Evolutionary conservation across 2,329 filamentous ascomycete species (phyloP), one percentile per base, ranked within the genome.

Genomic region (Xylaria sp.): DNA sequence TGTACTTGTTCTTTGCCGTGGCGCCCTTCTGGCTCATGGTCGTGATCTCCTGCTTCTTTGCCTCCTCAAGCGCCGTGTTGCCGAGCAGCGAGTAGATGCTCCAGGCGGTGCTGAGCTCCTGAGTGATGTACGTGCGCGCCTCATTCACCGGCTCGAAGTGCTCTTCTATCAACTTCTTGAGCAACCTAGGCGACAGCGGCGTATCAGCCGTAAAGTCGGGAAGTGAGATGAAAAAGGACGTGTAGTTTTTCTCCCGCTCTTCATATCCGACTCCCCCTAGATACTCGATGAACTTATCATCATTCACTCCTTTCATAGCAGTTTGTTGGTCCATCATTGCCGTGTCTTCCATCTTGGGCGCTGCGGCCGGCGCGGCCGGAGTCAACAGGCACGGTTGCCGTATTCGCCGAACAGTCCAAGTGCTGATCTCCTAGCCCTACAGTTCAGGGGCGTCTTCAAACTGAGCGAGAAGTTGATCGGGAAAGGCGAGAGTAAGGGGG

Each of bases 291-390:
- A 44, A 49, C 10, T 27, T 13, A 11, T 44, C 29, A 15, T 31
- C 19, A 1, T 49, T 15, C n/a, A n/a, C n/a, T n/a, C n/a, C n/a
- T n/a, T n/a, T n/a, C n/a, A n/a, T n/a, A n/a, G n/a, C n/a, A n/a
- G n/a, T n/a, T n/a, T n/a, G n/a, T n/a, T n/a, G n/a, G n/a, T n/a
- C n/a, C 29, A 15, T 31, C 19, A 1, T 49, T 15, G 6, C 4
- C 17, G 13, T 10, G 3, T 43, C n/a, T 27, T 41, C 60, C 60
- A 65, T 65, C 21, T n/a, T 63, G 29, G 55, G 33, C 15, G 31
- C 40, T 48, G 47, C 15, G 29, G 37, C 44, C 41, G 29, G 31
- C 17, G 40, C 31, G 27, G 33, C 48, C 40, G 38, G 48, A 29
- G 23, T 43, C 35, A 4, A 38, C 35, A 47, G 10, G 27, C 35